Base-by-base conservation (phyloP, 129 eudicot genomes). In the Heracleum sosnowskyi region DNA sequence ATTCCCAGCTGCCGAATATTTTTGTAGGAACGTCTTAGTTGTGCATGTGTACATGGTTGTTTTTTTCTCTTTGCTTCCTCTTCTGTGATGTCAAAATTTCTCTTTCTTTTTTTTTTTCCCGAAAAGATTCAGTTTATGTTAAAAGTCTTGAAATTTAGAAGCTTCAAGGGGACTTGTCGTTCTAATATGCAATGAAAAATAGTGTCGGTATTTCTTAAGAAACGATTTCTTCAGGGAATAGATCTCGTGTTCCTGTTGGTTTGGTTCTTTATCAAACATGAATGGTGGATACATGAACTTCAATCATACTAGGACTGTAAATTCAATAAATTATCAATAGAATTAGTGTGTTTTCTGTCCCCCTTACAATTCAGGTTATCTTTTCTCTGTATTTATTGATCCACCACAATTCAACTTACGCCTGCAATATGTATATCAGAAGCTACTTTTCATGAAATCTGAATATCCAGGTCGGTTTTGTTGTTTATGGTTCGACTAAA, bases 21-120 rank as follows among this genome's bases (percentile, higher is more conserved):
- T n/a, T 73, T 73, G 77, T 73, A 73, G 77, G 26, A n/a, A 60
- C n/a, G 68, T 60, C 33, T 60, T 60, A 60, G 68, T 60, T 60
- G 68, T 60, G 68, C 68, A 60, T 26, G 66, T 57, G 26, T 60
- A 60, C 68, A 60, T n/a, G 68, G 68, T 60, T 60, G 11, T 55
- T 55, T 55, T 20, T 22, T 17, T n/a, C 68, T n/a, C 10, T n/a
- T n/a, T 11, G 33, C 33, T n/a, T 60, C 68, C 68, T 60, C 68
- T 49, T 49, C 60, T 60, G n/a, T n/a, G 34, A 60, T 9, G 68
- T 60, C 34, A 26, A 57, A 60, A n/a, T n/a, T n/a, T n/a, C n/a
- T n/a, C n/a, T n/a, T n/a, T n/a, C n/a, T n/a, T 60, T 60, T 29
- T 34, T n/a, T 60, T 60, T n/a, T 53, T 60, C 26, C 17, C 68